phyloP scores from a whole-genome alignment of 2,329 filamentous ascomycete species.

The Penicillium sp. region DNA sequence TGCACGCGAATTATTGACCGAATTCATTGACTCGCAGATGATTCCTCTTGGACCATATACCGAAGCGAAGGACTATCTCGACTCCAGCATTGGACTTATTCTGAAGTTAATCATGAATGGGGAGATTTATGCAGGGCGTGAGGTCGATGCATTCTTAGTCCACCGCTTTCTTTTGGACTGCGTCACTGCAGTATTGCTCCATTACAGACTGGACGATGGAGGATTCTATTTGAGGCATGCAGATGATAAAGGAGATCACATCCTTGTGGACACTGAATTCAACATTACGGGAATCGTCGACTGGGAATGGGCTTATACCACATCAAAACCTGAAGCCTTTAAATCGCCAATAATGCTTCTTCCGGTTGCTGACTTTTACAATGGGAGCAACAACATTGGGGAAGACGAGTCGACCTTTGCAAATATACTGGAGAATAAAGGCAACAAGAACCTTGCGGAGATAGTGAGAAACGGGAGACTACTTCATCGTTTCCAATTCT shows the following conservation, averaged over 20 bases:
- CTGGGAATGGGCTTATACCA: constrained; percentile 27
- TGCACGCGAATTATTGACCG: no score
- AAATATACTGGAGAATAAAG: constrained; percentile 29
- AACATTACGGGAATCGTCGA: constrained; percentile 43
- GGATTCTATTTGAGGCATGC: constrained; percentile 43
- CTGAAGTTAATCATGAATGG: no score
- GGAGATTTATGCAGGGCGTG: no score
- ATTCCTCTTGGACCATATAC: no score
- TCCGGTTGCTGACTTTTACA: constrained; percentile 39
- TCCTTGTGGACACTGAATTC: constrained; percentile 43
- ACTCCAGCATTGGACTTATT: no score
- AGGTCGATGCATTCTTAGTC: no score
- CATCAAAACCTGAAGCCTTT: constrained; percentile 35
- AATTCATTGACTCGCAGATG: no score
- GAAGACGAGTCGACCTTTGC: constrained; percentile 38
- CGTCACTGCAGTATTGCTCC: constrained; percentile 5
- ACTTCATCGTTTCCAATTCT: constrained; percentile 39
- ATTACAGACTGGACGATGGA: constrained; percentile 15
- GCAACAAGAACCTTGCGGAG: constrained; percentile 29
- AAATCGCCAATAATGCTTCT: constrained; percentile 40
- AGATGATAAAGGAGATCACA: constrained; percentile 47
- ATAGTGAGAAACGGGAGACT: constrained; percentile 35
- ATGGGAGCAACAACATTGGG: constrained; percentile 30
- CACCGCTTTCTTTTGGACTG: no score
- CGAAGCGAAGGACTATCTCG: no score